A percentile compares a stretch with the other conserved stretches of the same genome.
These are phyloP conservation scores for Boletus pseudopeckii DNA, from an alignment of 768 basidiomycete genomes.

Conservation along the genomic window DNA sequence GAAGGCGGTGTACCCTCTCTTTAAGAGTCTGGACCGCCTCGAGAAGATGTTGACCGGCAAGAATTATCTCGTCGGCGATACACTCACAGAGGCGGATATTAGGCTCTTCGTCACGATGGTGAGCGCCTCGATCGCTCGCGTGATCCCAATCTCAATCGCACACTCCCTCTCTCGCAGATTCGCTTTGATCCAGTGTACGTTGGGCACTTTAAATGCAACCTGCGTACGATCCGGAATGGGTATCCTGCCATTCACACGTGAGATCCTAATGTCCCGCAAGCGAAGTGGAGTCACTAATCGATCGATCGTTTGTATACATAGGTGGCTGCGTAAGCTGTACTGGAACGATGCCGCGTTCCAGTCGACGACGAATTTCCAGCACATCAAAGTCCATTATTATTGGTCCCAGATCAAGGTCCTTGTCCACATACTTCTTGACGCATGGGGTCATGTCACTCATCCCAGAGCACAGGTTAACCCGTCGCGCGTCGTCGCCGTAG, in stretches of 20 bases:
- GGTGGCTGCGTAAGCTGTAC: slow-evolving; percentile 86
- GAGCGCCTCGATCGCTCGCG: slow-evolving; percentile 21
- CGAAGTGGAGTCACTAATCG: neutral
- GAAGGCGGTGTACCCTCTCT: slow-evolving; percentile 67
- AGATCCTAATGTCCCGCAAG: neutral
- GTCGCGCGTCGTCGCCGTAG: slow-evolving; percentile 68
- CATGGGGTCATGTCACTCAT: neutral
- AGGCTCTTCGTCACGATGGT: slow-evolving; percentile 94
- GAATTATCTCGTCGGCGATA: slow-evolving; percentile 80
- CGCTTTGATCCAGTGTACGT: slow-evolving; percentile 91
- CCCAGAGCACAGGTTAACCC: slow-evolving; percentile 64
- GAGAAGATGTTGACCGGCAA: slow-evolving; percentile 76
- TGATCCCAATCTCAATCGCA: neutral
- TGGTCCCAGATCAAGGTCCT: slow-evolving; percentile 31
- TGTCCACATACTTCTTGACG: neutral
- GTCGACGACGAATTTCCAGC: slow-evolving; percentile 82
- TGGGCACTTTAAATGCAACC: slow-evolving; percentile 92
- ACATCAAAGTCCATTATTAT: slow-evolving; percentile 50
- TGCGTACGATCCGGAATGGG: slow-evolving; percentile 78
- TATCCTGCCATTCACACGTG: slow-evolving; percentile 78
- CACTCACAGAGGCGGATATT: slow-evolving; percentile 79
- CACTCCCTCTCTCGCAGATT: slow-evolving; percentile 40
- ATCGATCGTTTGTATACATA: slow-evolving; percentile 22
- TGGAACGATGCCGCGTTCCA: slow-evolving; percentile 90
- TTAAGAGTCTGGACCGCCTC: slow-evolving; percentile 74